Conservation (phyloP, 441 rosid species). For the Euphorbia schlechtendalii region DNA sequence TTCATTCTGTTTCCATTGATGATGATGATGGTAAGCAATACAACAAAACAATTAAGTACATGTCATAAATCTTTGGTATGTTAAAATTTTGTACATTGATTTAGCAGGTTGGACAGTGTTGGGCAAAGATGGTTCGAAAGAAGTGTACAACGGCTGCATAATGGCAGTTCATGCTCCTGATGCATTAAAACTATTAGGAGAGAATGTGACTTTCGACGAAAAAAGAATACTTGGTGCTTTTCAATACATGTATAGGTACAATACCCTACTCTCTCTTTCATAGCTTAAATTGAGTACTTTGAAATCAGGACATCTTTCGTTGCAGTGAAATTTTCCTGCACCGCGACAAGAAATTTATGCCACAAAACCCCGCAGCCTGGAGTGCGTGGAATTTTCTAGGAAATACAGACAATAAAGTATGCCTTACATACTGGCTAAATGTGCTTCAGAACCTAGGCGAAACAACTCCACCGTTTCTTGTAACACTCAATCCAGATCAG, state of each 20-base stretch:
- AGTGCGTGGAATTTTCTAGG: slow-evolving; percentile 92
- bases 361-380: slow-evolving; percentile 72
- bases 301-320: not conserved
- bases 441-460: slow-evolving; percentile 88
- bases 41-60: not conserved
- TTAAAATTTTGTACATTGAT: not conserved
- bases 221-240: slow-evolving; percentile 75
- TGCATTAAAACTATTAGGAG: slow-evolving; percentile 55
- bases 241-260: slow-evolving; percentile 67
- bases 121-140: slow-evolving; percentile 44
- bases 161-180: slow-evolving; percentile 75
- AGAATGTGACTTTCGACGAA: slow-evolving; percentile 70
- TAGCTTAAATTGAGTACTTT: too few species aligned
- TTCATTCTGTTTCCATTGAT: slow-evolving; percentile 40
- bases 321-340: slow-evolving; percentile 81
- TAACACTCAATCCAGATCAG: slow-evolving; percentile 66
- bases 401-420: slow-evolving; percentile 45
- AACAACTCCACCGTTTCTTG: slow-evolving; percentile 49
- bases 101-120: slow-evolving; percentile 40
- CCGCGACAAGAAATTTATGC: slow-evolving; percentile 69
- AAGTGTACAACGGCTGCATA: slow-evolving; percentile 43
- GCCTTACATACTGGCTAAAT: slow-evolving; percentile 90
- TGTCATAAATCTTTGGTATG: not conserved
- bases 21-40: slow-evolving; percentile 30
- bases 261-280: not conserved